These are phyloP conservation scores for Syzygium aromaticum DNA, from an alignment of 345 rosid species.

Conservation along the genomic window DNA sequence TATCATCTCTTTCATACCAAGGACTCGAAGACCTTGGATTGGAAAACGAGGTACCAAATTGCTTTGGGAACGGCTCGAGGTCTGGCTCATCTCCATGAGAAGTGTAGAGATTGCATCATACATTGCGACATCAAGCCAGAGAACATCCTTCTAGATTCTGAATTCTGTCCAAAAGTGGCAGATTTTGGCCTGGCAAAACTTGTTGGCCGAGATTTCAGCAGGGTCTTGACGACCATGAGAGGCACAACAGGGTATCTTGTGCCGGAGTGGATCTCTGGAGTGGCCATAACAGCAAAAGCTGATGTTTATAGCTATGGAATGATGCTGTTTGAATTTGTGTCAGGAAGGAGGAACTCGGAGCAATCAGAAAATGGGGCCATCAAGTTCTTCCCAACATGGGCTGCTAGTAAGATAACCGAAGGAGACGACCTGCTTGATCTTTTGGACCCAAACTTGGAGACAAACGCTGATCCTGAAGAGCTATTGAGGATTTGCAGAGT, in stretches of 20 bases:
- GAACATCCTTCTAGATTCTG: slow-evolving; percentile 64
- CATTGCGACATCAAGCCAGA: slow-evolving; percentile 90
- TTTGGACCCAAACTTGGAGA: slow-evolving; percentile 42
- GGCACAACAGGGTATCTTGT: slow-evolving; percentile 93
- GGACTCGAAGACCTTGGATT: slow-evolving; percentile 27
- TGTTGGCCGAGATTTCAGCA: slow-evolving; percentile 69
- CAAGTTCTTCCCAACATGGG: slow-evolving; percentile 56
- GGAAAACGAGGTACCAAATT: slow-evolving; percentile 56
- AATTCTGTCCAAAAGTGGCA: slow-evolving; percentile 68
- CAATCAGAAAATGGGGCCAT: slow-evolving; percentile 34
- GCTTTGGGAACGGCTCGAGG: slow-evolving; percentile 83
- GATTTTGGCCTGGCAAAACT: slow-evolving; percentile 89
- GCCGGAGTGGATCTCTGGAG: slow-evolving; percentile 88
- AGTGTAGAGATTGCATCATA: slow-evolving; percentile 80
- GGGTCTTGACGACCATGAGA: slow-evolving; percentile 75
- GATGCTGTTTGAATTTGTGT: slow-evolving; percentile 76
- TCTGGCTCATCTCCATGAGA: slow-evolving; percentile 65
- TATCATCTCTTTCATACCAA: slow-evolving; percentile 33
- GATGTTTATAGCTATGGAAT: slow-evolving; percentile 91
- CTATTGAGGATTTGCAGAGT: slow-evolving; percentile 45
- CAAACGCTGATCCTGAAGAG: slow-evolving; percentile 48
- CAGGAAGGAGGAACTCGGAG: slow-evolving; percentile 71
- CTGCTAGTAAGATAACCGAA: slow-evolving; percentile 31
- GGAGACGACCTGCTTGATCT: slow-evolving; percentile 41
- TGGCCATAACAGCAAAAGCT: slow-evolving; percentile 69